phyloP scores from a whole-genome alignment of 2,329 filamentous ascomycete species.

The Aspergillus novofumigatus region DNA sequence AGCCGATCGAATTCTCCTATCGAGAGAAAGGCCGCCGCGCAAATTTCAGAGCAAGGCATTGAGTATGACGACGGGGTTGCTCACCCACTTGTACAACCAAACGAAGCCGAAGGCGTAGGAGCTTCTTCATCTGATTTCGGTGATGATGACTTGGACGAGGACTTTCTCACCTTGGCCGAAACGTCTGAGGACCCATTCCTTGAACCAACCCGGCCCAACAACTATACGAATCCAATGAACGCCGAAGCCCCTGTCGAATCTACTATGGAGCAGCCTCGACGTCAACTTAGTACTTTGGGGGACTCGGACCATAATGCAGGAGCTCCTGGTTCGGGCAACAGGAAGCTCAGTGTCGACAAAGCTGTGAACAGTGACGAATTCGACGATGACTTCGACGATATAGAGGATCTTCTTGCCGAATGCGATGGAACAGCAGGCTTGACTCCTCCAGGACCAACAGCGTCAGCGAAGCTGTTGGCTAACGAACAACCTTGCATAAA shows the following conservation, averaged over 20 bases:
- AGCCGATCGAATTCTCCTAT: slow-evolving; percentile 32
- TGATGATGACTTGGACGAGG: slow-evolving; percentile 45
- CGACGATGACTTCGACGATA: slow-evolving; percentile 62
- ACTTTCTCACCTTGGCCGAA: slow-evolving; percentile 40
- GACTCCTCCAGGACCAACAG: slow-evolving; percentile 9
- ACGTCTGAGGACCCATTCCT: slow-evolving; percentile 30
- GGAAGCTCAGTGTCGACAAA: slow-evolving; percentile 16
- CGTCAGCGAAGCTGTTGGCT: slow-evolving; percentile 13
- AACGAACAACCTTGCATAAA: slow-evolving; percentile 10
- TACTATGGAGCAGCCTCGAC: not conserved
- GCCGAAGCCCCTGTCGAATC: slow-evolving; percentile 1
- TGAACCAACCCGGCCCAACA: slow-evolving; percentile 5
- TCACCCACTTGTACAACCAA: not conserved
- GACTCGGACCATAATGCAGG: slow-evolving; percentile 1
- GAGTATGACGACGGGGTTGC: not conserved
- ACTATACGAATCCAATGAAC: not conserved
- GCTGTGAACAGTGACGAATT: slow-evolving; percentile 54
- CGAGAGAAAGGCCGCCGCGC: slow-evolving; percentile 10
- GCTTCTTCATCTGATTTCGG: slow-evolving; percentile 44
- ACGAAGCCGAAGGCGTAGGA: slow-evolving; percentile 3
- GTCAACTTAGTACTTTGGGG: slow-evolving; percentile 1
- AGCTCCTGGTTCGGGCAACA: slow-evolving; percentile 3
- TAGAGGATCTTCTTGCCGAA: slow-evolving; percentile 55
- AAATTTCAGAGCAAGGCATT: not conserved
- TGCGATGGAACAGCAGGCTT: slow-evolving; percentile 44